Conservation (phyloP, 2,329 filamentous ascomycete species). For the Cadophora sp. region DNA sequence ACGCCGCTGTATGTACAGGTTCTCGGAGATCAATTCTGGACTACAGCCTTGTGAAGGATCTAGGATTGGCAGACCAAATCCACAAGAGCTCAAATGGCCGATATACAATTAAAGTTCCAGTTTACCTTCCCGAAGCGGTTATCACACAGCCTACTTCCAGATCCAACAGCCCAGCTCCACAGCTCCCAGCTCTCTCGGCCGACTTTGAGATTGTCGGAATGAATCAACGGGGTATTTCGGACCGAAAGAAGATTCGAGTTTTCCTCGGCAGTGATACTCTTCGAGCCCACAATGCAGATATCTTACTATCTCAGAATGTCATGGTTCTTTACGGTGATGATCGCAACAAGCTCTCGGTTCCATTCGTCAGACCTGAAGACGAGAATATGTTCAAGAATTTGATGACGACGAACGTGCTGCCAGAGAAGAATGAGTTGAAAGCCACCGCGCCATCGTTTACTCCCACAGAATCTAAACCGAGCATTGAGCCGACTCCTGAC, state of each 20-base stretch:
- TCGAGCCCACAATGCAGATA: slow-evolving; percentile 84
- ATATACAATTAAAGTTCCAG: slow-evolving; percentile 75
- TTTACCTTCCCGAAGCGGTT: slow-evolving; percentile 92
- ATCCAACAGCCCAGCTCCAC: slow-evolving; percentile 74
- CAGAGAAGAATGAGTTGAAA: slow-evolving; percentile 65
- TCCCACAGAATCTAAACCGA: slow-evolving; percentile 39
- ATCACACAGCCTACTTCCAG: slow-evolving; percentile 78
- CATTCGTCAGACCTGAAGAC: slow-evolving; percentile 90
- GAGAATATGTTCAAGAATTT: slow-evolving; percentile 81
- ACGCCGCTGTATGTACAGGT: slow-evolving; percentile 90
- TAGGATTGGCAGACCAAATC: slow-evolving; percentile 73
- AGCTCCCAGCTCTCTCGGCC: slow-evolving; percentile 81
- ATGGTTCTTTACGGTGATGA: slow-evolving; percentile 89
- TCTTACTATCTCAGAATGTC: slow-evolving; percentile 90
- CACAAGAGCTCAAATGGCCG: slow-evolving; percentile 69
- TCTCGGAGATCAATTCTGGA: slow-evolving; percentile 89
- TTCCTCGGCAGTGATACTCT: slow-evolving; percentile 91
- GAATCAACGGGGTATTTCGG: slow-evolving; percentile 56
- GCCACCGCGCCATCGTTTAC: slow-evolving; percentile 43
- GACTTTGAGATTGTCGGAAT: slow-evolving; percentile 76
- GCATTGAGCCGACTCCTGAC: slow-evolving; percentile 29
- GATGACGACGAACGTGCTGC: slow-evolving; percentile 63
- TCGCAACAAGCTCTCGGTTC: slow-evolving; percentile 84
- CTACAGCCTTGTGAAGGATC: slow-evolving; percentile 73
- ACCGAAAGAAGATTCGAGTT: slow-evolving; percentile 75